phyloP scores from a whole-genome alignment of 257 asterid genomes.

The Solanum clarkiae region DNA sequence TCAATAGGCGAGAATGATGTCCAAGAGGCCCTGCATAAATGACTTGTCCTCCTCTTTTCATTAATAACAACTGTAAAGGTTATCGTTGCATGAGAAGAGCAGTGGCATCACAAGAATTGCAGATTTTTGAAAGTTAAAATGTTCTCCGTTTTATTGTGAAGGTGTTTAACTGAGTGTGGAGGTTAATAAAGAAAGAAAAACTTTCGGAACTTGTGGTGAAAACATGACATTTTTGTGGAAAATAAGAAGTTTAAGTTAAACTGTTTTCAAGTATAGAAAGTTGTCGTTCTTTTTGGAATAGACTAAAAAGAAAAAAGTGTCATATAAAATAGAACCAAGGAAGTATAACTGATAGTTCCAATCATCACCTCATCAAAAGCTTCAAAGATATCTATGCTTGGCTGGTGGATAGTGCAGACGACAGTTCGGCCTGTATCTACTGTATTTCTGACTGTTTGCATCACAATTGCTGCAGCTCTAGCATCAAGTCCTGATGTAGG shows the following conservation, averaged over 20 bases:
- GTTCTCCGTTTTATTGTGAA: not conserved
- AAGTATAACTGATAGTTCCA: not conserved
- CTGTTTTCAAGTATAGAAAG: not conserved
- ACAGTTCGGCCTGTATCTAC: slow-evolving; percentile 83
- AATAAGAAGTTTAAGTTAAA: not conserved
- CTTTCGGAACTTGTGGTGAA: not conserved
- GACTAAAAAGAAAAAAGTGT: not conserved
- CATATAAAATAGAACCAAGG: not conserved
- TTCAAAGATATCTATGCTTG: slow-evolving; percentile 77
- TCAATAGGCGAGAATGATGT: slow-evolving; percentile 42
- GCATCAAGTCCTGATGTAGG: slow-evolving; percentile 92
- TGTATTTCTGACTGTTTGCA: slow-evolving; percentile 77
- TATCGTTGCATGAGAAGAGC: not conserved
- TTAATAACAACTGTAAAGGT: slow-evolving; percentile 42
- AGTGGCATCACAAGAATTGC: not conserved
- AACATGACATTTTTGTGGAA: not conserved
- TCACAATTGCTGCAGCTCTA: slow-evolving; percentile 85
- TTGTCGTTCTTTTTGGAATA: not conserved
- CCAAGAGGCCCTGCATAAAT: slow-evolving; percentile 77
- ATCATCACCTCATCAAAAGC: slow-evolving; percentile 69
- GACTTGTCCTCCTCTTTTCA: slow-evolving; percentile 91
- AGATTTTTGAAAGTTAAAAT: not conserved
- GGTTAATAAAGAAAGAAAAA: not conserved
- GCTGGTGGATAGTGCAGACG: slow-evolving; percentile 86
- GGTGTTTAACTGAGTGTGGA: not conserved